phyloP scores from a whole-genome alignment of 2,329 filamentous ascomycete genomes.

The Talaromyces atroroseus region DNA sequence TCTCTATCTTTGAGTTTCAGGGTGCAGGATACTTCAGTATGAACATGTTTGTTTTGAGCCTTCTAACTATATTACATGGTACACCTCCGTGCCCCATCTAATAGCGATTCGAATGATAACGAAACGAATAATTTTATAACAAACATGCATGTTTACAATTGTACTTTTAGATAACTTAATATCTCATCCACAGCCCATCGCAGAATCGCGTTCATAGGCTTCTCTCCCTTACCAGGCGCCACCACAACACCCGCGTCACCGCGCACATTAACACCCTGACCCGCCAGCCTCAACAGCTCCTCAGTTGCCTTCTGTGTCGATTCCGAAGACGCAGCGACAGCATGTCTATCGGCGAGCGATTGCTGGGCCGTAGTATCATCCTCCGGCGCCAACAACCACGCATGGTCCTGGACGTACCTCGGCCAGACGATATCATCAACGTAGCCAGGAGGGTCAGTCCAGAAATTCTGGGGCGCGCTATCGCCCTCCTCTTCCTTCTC shows the following conservation, averaged over 20 bases:
- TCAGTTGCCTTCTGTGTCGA: slow-evolving; percentile 30
- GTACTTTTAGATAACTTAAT: slow-evolving; percentile 35
- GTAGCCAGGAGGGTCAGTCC: slow-evolving; percentile 90
- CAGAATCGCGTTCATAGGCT: slow-evolving; percentile 58
- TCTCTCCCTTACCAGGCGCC: slow-evolving; percentile 49
- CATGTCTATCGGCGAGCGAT: slow-evolving; percentile 7
- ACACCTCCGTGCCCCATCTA: not conserved
- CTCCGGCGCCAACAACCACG: slow-evolving; percentile 68
- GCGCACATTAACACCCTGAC: slow-evolving; percentile 30
- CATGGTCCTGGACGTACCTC: slow-evolving; percentile 77
- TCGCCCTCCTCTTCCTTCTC: slow-evolving; percentile 24
- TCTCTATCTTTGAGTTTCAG: not conserved
- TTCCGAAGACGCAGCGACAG: not conserved
- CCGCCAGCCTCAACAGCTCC: slow-evolving; percentile 26
- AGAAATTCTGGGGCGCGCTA: slow-evolving; percentile 65
- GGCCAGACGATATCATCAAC: slow-evolving; percentile 95
- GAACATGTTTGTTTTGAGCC: slow-evolving; percentile 34
- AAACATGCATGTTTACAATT: not conserved
- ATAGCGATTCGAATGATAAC: not conserved
- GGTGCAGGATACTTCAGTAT: not conserved
- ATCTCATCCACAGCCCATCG: slow-evolving; percentile 64
- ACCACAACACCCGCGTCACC: slow-evolving; percentile 44
- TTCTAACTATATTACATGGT: slow-evolving; percentile 24
- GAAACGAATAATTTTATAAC: not conserved
- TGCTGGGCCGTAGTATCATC: slow-evolving; percentile 48